These are phyloP conservation scores for Voacanga thouarsii DNA, from an alignment of 257 asterid genomes.

Conservation along the genomic window DNA sequence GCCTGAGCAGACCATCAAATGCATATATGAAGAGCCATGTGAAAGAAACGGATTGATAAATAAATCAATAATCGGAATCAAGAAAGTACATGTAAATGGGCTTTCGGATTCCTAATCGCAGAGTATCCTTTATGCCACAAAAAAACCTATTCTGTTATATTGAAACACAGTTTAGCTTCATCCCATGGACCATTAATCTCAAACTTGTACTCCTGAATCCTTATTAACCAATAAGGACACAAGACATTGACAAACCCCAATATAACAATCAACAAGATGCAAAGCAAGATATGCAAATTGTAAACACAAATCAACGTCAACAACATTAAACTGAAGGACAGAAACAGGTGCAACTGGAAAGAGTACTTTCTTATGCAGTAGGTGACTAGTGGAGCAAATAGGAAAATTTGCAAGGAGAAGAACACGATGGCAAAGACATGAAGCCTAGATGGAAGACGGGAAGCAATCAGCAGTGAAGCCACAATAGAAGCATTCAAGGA, in stretches of 20 bases:
- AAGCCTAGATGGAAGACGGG: conserved; percentile 85
- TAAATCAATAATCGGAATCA: neutral
- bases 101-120: neutral
- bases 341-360: conserved; percentile 59
- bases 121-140: neutral
- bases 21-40: neutral
- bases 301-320: conserved; percentile 45
- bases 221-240: conserved; percentile 89
- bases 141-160: conserved; percentile 50
- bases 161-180: conserved; percentile 90
- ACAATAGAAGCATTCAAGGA: conserved; percentile 71
- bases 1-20: neutral
- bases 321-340: conserved; percentile 54
- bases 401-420: conserved; percentile 82
- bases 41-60: neutral
- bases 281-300: conserved; percentile 53
- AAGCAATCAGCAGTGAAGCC: conserved; percentile 87
- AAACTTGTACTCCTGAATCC: conserved; percentile 85
- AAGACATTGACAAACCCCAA: conserved; percentile 69
- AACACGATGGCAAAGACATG: conserved; percentile 75
- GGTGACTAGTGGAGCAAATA: conserved; percentile 80
- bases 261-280: conserved; percentile 45
- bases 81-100: neutral
- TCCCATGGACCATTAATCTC: conserved; percentile 99
- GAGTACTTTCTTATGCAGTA: conserved; percentile 69